Base-by-base conservation (phyloP, 768 basidiomycete species). In the Podaxis rugospora region DNA sequence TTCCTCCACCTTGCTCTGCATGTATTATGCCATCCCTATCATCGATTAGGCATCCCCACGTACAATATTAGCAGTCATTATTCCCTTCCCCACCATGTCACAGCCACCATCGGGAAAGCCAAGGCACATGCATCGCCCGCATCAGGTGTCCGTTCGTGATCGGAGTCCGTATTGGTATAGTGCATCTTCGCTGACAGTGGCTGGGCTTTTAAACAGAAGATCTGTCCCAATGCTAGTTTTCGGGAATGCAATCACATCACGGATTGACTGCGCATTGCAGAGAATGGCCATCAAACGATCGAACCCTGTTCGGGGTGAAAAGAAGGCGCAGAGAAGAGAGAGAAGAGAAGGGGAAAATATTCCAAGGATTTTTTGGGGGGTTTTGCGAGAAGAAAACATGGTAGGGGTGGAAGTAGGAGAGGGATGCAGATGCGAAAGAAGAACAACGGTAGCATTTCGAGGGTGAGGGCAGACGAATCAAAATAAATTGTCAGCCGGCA, bases 191-290 rank as follows among this genome's bases (percentile, higher is more conserved):
- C 70, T 68, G 58, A 87, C 79, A 16, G 81, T 66, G 11, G 91
- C 86, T 42, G 95, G 95, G 73, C 93, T 93, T 74, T 86, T 89
- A 80, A 97, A 95, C 40, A 96, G 84, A 46, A 87, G 83, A 74
- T 98, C 95, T 23, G 86, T 82, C 4, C 95, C 95, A 61, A 77
- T 83, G 42, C 86, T 84, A 6, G 90, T 89, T 78, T 98, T 98
- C 7, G 95, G 95, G 78, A 98, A 98, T 18, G 95, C 95, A 65
- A 98, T 96, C 65, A 98, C 95, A 67, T 97, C 94, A 63, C 93
- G 83, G 66, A 98, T 98, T 40, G 93, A 93, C 61, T 83, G 82
- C 3, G 93, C 83, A 64, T 87, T 85, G 78, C 93, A 95, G 2
- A 98, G 81, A 64, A 95, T 94, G 11, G 94, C 82, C 85, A 97